These are phyloP conservation scores for Blastocystis sp. DNA, from an alignment of 352 stramenopile species.

Conservation along the genomic window DNA sequence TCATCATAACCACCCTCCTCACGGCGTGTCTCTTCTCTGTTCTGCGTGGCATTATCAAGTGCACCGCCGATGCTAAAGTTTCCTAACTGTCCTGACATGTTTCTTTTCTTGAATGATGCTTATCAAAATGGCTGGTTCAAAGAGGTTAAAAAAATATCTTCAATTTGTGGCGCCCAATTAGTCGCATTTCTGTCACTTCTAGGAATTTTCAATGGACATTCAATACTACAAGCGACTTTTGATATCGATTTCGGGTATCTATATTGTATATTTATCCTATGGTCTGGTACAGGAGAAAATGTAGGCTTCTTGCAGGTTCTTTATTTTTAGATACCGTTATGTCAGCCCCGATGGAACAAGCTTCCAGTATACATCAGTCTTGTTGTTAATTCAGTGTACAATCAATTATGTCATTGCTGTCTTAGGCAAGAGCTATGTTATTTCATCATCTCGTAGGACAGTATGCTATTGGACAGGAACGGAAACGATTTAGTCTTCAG, in stretches of 20 bases:
- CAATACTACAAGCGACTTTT: slow-evolving; percentile 66
- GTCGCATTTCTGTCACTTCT: background rate
- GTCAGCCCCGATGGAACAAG: slow-evolving; percentile 71
- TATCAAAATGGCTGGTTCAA: background rate
- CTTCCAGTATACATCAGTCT: slow-evolving; percentile 80
- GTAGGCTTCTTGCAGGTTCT: slow-evolving; percentile 64
- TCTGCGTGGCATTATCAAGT: background rate
- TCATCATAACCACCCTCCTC: background rate
- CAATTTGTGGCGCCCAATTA: background rate
- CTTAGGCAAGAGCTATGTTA: background rate
- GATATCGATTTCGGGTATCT: slow-evolving; percentile 78
- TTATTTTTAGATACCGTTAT: slow-evolving; percentile 71
- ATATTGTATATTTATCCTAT: slow-evolving; percentile 80
- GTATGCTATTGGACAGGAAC: background rate
- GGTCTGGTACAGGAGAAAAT: slow-evolving; percentile 85
- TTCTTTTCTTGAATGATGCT: background rate
- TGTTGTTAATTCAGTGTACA: slow-evolving; percentile 81
- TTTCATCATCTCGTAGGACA: background rate
- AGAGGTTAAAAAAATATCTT: background rate
- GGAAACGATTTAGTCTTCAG: slow-evolving; percentile 2
- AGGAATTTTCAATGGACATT: background rate
- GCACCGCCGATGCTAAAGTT: background rate
- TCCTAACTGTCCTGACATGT: slow-evolving; percentile 22
- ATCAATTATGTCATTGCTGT: slow-evolving; percentile 75
- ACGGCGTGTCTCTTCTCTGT: background rate